A percentile compares a stretch with the other conserved stretches of the same genome.
phyloP scores from a whole-genome alignment of 257 asterid genomes.

The Gardenia jasminoides region DNA sequence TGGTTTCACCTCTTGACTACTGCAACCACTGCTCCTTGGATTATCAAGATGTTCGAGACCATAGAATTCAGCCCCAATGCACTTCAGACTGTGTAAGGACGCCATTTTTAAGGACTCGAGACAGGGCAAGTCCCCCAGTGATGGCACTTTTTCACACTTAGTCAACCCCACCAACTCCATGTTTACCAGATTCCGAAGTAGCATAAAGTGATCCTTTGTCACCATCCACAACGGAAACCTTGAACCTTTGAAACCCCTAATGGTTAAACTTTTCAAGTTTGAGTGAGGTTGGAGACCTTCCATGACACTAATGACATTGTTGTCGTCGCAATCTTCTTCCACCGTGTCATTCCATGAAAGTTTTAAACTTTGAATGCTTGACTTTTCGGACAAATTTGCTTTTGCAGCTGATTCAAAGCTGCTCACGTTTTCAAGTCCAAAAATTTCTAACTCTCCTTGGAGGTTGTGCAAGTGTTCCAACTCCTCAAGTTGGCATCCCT shows the following conservation, averaged over 20 bases:
- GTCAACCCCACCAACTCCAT: background rate
- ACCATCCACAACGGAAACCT: background rate
- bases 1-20: background rate
- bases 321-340: background rate
- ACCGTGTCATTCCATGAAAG: background rate
- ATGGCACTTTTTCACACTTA: background rate
- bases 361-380: slow-evolving; percentile 8
- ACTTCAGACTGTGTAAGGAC: background rate
- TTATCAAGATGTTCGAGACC: background rate
- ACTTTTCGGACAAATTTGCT: slow-evolving; percentile 18
- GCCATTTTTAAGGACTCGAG: background rate
- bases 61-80: background rate
- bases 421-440: slow-evolving; percentile 15
- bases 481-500: slow-evolving; percentile 22
- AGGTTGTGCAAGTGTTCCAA: slow-evolving; percentile 16
- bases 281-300: slow-evolving; percentile 1
- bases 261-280: background rate
- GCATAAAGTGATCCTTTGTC: background rate
- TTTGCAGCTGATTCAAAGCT: slow-evolving; percentile 9
- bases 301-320: background rate
- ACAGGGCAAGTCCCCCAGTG: slow-evolving; percentile 10
- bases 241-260: background rate
- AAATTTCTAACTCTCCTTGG: slow-evolving; percentile 17
- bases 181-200: background rate
- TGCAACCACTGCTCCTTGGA: background rate